Conservation (phyloP, 2,329 filamentous ascomycete genomes). For the Mollisia scopiformis region DNA sequence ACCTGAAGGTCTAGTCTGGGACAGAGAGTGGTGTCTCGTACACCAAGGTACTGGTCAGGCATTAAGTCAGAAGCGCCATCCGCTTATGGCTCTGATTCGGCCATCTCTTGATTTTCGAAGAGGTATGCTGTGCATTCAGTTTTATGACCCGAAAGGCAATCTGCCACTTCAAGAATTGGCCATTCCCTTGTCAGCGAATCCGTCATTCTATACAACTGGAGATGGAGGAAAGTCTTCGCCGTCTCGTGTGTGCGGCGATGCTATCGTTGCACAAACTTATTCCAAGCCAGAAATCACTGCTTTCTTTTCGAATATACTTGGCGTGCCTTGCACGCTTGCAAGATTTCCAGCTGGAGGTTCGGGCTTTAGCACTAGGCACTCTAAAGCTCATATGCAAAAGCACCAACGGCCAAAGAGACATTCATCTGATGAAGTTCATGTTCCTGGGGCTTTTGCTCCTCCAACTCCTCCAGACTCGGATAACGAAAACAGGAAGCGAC, state of each 20-base stretch:
- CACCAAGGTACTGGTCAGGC: slow-evolving; percentile 84
- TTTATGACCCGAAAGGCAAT: slow-evolving; percentile 40
- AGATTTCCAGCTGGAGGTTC: slow-evolving; percentile 74
- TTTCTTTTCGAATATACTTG: slow-evolving; percentile 79
- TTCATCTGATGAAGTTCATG: slow-evolving; percentile 19
- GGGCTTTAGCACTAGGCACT: slow-evolving; percentile 63
- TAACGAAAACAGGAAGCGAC: slow-evolving; percentile 45
- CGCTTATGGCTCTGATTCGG: slow-evolving; percentile 82
- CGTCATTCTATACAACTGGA: slow-evolving; percentile 52
- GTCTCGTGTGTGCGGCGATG: slow-evolving; percentile 83
- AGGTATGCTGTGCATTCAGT: slow-evolving; percentile 66
- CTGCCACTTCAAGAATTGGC: slow-evolving; percentile 43
- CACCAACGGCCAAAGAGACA: slow-evolving; percentile 45
- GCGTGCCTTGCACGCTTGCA: slow-evolving; percentile 80
- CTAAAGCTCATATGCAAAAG: slow-evolving; percentile 71
- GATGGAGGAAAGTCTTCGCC: slow-evolving; percentile 45
- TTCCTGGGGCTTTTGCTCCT: slow-evolving; percentile 57
- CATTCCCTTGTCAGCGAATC: slow-evolving; percentile 70
- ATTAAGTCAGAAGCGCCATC: slow-evolving; percentile 86
- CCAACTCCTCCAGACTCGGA: slow-evolving; percentile 63
- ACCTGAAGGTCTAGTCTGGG: slow-evolving; percentile 86
- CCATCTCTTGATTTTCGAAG: slow-evolving; percentile 72
- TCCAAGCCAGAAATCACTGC: slow-evolving; percentile 63
- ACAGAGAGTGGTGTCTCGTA: slow-evolving; percentile 94
- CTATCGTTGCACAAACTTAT: slow-evolving; percentile 73